A percentile compares a stretch with the other conserved stretches of the same genome.
These are phyloP conservation scores for Pichia sp. DNA, from an alignment of 1,139 yeast species.

Conservation along the genomic window DNA sequence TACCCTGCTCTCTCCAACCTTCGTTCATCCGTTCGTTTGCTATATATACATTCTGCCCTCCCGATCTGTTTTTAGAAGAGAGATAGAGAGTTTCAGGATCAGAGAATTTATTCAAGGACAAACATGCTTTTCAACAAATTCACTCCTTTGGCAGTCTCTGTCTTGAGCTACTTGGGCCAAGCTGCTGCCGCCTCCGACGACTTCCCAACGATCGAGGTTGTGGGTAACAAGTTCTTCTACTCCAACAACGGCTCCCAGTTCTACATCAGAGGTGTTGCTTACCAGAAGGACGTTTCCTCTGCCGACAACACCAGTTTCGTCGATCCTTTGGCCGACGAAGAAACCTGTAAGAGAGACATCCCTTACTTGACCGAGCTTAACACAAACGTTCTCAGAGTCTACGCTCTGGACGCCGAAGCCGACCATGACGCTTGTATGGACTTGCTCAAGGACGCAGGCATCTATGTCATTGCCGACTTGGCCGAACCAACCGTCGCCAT, in stretches of 20 bases:
- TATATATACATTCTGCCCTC: not conserved
- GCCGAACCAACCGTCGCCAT: conserved; percentile 50
- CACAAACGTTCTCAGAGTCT: conserved; percentile 51
- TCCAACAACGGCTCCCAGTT: conserved; percentile 72
- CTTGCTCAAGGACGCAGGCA: conserved; percentile 50
- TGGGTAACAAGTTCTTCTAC: conserved; percentile 69
- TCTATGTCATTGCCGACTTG: conserved; percentile 51
- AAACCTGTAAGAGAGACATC: conserved; percentile 72
- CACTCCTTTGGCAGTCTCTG: conserved; percentile 16
- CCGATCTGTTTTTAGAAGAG: no score
- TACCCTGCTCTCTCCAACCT: not conserved
- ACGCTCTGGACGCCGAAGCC: conserved; percentile 50
- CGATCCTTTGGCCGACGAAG: conserved; percentile 71
- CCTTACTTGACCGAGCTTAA: conserved; percentile 48
- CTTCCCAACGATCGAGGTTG: conserved; percentile 47
- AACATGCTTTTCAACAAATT: conserved; percentile 48
- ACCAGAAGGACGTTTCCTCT: conserved; percentile 49
- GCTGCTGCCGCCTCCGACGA: conserved; percentile 32
- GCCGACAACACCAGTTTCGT: conserved; percentile 31
- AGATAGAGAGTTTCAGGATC: not conserved
- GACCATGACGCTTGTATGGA: conserved; percentile 53
- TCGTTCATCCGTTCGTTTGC: not conserved
- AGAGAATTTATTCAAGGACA: not conserved
- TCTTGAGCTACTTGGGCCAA: conserved; percentile 3
- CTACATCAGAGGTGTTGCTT: conserved; percentile 72